Evolutionary conservation across 2,329 filamentous ascomycete species (phyloP).

Genomic region (Ceratocystis lukuohia): DNA sequence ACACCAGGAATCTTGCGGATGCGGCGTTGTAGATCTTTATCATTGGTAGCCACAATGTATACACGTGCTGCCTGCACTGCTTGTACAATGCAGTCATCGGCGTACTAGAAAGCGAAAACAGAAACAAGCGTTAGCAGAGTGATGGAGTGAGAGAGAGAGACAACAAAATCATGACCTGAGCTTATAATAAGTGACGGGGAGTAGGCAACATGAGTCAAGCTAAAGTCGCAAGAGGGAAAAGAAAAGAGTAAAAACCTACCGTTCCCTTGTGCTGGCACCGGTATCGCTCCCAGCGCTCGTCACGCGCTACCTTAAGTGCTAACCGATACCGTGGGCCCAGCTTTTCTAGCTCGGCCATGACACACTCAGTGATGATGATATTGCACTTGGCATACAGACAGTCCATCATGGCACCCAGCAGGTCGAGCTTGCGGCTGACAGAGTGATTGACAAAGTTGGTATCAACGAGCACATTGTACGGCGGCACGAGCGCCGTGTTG

Average conservation of each 20-base stretch:
- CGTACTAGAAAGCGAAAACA: conserved; percentile 31
- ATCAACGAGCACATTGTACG: conserved; percentile 68
- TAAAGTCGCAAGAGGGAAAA: background rate
- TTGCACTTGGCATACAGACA: conserved; percentile 83
- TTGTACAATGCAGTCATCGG: conserved; percentile 75
- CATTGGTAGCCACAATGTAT: conserved; percentile 66
- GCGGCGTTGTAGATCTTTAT: conserved; percentile 68
- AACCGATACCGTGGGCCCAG: conserved; percentile 79
- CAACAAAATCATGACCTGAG: background rate
- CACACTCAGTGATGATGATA: conserved; percentile 67
- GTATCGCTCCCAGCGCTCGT: conserved; percentile 75
- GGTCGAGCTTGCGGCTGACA: conserved; percentile 76
- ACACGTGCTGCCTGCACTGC: conserved; percentile 60
- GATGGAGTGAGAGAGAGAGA: background rate
- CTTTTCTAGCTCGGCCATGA: conserved; percentile 78
- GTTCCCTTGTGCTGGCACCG: conserved; percentile 81
- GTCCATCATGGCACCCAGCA: conserved; percentile 86
- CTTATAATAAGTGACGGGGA: too few species aligned
- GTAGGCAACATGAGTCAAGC: background rate
- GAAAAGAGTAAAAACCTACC: conserved; percentile 10
- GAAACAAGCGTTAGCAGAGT: background rate
- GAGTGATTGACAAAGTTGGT: conserved; percentile 88
- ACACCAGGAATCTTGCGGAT: conserved; percentile 59
- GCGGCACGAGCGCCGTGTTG: conserved; percentile 74
- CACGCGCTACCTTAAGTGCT: conserved; percentile 70